A percentile compares a stretch with the other conserved stretches of the same genome.
These are phyloP conservation scores for Trametes gibbosa DNA, from an alignment of 768 basidiomycete genomes.

Conservation along the genomic window DNA sequence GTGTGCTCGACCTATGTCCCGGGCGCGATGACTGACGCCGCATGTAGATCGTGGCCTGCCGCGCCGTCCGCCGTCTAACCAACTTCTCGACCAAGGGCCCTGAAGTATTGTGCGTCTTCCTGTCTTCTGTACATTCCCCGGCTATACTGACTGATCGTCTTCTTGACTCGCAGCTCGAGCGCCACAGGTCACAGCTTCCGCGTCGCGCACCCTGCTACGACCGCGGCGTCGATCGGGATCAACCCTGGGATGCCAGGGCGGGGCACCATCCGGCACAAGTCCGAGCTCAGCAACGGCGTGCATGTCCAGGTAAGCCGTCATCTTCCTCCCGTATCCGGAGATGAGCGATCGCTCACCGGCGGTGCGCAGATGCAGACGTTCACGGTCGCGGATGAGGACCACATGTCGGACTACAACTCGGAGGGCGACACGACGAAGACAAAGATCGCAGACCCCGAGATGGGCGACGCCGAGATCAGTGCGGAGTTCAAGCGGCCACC, in stretches of 20 bases:
- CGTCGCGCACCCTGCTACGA: constrained; percentile 41
- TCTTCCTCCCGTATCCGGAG: not conserved
- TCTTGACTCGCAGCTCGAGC: constrained; percentile 14
- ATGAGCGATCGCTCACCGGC: not conserved
- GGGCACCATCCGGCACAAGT: constrained; percentile 31
- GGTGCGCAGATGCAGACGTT: constrained; percentile 64
- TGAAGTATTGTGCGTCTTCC: constrained; percentile 50
- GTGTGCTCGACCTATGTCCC: not conserved
- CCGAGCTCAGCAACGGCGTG: constrained; percentile 40
- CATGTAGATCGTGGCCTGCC: constrained; percentile 64
- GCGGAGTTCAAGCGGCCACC: constrained; percentile 22
- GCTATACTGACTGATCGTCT: no score
- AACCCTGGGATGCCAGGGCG: constrained; percentile 8
- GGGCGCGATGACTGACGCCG: no score
- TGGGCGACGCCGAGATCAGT: constrained; percentile 33
- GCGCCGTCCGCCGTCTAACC: constrained; percentile 62
- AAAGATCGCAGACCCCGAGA: constrained; percentile 61
- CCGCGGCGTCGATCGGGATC: constrained; percentile 17
- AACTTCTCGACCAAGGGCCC: constrained; percentile 50
- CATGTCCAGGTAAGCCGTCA: constrained; percentile 51
- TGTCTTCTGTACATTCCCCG: no score
- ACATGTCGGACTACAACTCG: constrained; percentile 30
- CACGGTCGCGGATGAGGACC: constrained; percentile 25
- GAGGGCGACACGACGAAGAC: constrained; percentile 61
- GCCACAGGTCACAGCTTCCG: constrained; percentile 49